Evolutionary conservation across 345 rosid species (phyloP), one percentile per base, ranked within the genome.

Genomic region (Eucalyptus polybractea): DNA sequence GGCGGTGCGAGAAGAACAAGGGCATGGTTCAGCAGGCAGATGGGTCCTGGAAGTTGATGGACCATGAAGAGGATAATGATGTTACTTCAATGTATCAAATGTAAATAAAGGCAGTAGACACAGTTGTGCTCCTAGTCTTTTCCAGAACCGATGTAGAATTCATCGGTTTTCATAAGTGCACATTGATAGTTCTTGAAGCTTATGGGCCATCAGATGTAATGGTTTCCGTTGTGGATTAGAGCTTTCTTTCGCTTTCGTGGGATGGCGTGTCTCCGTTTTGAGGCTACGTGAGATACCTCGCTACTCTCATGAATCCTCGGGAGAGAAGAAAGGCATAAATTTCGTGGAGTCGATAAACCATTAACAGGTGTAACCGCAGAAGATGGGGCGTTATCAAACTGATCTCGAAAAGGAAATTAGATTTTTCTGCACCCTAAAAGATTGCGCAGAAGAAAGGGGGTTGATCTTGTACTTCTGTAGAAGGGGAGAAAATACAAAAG

Each of bases 31-130:
- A 95, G 87, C 94, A 92, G 88, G 89, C 56, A 4, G 97, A 97
- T 88, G 99, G 98, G 4, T 95, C 96, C 65, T 97, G 98, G 99
- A 93, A 92, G 90, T 91, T 95, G 91, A 90, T 94, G 93, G 99
- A 96, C 89, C 96, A 93, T 88, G 95, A 96, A 86, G 90, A 89
- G 17, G 95, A 95, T 76, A 92, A 89, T 67, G 44, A 95, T 14
- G 95, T 76, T 21, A 76, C 47, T 22, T 40, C 15, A 21, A 37
- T 21, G 83, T 76, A 21, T 37, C 27, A 10, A 40, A 76, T 27
- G 83, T 40, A 10, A 76, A 21, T 6, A 40, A 42, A 21, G 47
- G 83, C 83, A 10, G 25, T 21, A 5, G 27, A 76, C 40, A 37
- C 14, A 19, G 0, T 76, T 37, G 83, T 37, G 83, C 5, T 37